These are phyloP conservation scores for Elsinoe ampelina DNA, from an alignment of 2,329 filamentous ascomycete species.

Conservation along the genomic window DNA sequence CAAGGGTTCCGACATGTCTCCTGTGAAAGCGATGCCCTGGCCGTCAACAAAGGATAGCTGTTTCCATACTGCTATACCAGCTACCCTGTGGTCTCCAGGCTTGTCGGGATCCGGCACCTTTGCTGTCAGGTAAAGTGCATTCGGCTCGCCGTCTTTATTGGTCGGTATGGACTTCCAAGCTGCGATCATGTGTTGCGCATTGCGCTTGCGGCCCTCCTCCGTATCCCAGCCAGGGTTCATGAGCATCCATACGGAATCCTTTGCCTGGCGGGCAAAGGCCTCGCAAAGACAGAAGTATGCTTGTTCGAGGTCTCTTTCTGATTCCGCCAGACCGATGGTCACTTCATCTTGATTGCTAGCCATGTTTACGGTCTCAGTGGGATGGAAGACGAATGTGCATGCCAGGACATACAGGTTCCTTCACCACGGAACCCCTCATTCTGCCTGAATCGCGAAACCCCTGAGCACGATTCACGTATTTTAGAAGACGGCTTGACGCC, in stretches of 20 bases:
- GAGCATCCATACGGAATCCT: slow-evolving; percentile 43
- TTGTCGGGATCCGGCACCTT: slow-evolving; percentile 34
- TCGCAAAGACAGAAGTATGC: slow-evolving; percentile 25
- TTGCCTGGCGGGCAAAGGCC: slow-evolving; percentile 43
- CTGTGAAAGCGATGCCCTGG: slow-evolving; percentile 23
- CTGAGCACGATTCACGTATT: too few species aligned
- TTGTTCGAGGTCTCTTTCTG: slow-evolving; percentile 2
- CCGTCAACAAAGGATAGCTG: slow-evolving; percentile 39
- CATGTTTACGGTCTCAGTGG: neutral
- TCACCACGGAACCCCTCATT: too few species aligned
- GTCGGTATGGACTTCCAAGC: slow-evolving; percentile 35
- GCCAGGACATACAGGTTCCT: too few species aligned
- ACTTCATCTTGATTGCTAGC: neutral
- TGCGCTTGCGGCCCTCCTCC: slow-evolving; percentile 32
- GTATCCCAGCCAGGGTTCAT: slow-evolving; percentile 50
- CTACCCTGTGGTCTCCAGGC: slow-evolving; percentile 29
- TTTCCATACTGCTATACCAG: slow-evolving; percentile 47
- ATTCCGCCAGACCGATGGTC: neutral
- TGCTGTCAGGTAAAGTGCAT: slow-evolving; percentile 47
- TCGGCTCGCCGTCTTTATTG: slow-evolving; percentile 39
- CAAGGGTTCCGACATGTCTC: slow-evolving; percentile 36
- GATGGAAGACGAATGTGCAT: too few species aligned
- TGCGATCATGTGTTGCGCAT: slow-evolving; percentile 31
- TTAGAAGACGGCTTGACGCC: too few species aligned
- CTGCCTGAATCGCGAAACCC: too few species aligned